Percentiles rank a stretch among this genome's conserved stretches.
phyloP scores from a whole-genome alignment of 345 rosid species.

The Brassica napus region DNA sequence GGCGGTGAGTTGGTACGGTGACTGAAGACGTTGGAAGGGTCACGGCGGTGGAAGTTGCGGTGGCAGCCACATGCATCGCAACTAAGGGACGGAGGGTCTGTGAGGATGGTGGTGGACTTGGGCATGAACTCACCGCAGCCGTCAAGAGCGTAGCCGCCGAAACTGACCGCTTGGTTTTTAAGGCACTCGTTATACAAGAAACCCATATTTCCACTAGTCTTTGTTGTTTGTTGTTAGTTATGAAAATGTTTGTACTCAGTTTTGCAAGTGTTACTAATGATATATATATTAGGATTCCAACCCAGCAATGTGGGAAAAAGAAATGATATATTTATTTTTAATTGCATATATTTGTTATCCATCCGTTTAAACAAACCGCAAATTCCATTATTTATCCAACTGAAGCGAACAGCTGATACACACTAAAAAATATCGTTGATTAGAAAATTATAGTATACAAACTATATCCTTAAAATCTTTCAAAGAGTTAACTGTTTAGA shows the following conservation, averaged over 20 bases:
- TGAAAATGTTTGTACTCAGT: background rate
- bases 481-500: background rate
- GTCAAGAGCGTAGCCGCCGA: constrained; percentile 4
- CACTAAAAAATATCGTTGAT: background rate
- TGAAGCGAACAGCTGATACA: background rate
- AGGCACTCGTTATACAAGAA: background rate
- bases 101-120: background rate
- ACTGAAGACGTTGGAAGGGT: background rate
- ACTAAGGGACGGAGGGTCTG: background rate
- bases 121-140: constrained; percentile 10
- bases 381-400: background rate
- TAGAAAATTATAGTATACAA: background rate
- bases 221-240: background rate
- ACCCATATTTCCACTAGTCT: background rate
- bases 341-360: background rate
- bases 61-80: constrained; percentile 9
- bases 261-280: background rate
- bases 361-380: background rate
- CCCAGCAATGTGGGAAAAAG: background rate
- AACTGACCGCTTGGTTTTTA: background rate
- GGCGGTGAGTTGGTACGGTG: background rate
- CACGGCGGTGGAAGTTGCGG: constrained; percentile 7
- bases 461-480: background rate
- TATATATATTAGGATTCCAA: background rate
- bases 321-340: no score